phyloP scores from a whole-genome alignment of 805 yeast genomes.

The Myxozyma lipomycoides region DNA sequence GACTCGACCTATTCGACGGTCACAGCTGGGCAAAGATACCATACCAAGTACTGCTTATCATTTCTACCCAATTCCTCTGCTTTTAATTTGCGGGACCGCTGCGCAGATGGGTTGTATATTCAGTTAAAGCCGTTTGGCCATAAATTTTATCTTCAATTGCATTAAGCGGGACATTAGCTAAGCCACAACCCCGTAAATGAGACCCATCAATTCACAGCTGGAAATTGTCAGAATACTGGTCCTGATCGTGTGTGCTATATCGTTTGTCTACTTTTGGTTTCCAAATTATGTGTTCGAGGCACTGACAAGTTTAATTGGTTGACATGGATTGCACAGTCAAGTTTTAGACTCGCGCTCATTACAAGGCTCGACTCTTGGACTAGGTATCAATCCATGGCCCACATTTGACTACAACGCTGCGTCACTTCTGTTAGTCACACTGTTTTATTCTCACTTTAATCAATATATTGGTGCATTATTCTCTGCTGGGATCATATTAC shows the following conservation, averaged over 20 bases:
- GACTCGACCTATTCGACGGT: slow-evolving; percentile 36
- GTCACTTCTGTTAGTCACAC: slow-evolving; percentile 31
- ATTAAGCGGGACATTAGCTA: slow-evolving; percentile 5
- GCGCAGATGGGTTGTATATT: slow-evolving; percentile 56
- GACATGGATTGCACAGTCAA: slow-evolving; percentile 34
- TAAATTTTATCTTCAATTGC: slow-evolving; percentile 33
- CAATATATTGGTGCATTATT: not conserved
- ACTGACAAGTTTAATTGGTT: slow-evolving; percentile 58
- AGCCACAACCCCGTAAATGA: slow-evolving; percentile 1
- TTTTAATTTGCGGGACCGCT: slow-evolving; percentile 62
- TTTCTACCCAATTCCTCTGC: slow-evolving; percentile 61
- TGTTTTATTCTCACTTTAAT: not conserved
- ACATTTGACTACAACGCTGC: slow-evolving; percentile 47
- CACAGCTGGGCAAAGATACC: slow-evolving; percentile 40
- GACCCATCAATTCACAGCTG: too few species aligned
- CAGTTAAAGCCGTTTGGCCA: slow-evolving; percentile 71
- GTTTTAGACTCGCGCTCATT: slow-evolving; percentile 49
- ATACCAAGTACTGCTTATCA: slow-evolving; percentile 48
- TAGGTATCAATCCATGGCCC: slow-evolving; percentile 42
- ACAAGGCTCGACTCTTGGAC: slow-evolving; percentile 53
- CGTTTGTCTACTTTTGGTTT: slow-evolving; percentile 60
- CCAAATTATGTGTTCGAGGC: slow-evolving; percentile 62
- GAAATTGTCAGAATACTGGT: slow-evolving; percentile 51
- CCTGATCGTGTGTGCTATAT: slow-evolving; percentile 41
- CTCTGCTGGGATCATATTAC: slow-evolving; percentile 46